Percentiles rank a stretch among this genome's conserved stretches.
These are phyloP conservation scores for Asterochloris erici DNA, from an alignment of 139 green algal genomes.

Conservation along the genomic window DNA sequence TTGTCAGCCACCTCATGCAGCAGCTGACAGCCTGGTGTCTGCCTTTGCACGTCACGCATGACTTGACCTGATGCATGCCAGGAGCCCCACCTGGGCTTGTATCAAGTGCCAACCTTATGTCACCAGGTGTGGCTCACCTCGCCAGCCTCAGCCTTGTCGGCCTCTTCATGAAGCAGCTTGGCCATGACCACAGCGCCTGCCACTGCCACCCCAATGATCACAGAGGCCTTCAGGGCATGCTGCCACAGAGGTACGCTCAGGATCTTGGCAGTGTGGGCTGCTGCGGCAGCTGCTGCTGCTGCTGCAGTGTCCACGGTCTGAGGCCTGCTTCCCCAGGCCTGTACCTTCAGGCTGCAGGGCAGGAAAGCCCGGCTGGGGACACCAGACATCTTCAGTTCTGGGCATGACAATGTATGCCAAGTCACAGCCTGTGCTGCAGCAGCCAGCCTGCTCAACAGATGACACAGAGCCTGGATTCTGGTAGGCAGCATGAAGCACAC, in stretches of 20 bases:
- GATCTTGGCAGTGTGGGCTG: constrained; percentile 8
- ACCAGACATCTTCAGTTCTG: no score
- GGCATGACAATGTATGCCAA: no score
- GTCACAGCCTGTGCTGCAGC: no score
- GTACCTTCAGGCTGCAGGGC: no score
- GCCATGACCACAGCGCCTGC: constrained; percentile 3
- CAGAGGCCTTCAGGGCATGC: constrained; percentile 11
- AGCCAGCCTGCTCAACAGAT: no score
- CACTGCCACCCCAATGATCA: not conserved
- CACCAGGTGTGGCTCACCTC: constrained; percentile 1
- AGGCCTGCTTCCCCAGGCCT: no score
- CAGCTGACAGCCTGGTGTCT: not conserved
- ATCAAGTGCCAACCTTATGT: not conserved
- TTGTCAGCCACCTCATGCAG: not conserved
- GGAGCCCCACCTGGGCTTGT: not conserved
- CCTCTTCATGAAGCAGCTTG: constrained; percentile 9
- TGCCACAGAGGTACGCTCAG: constrained; percentile 22
- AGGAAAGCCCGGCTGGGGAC: no score
- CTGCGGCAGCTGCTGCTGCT: constrained; percentile 9
- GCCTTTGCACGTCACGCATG: no score
- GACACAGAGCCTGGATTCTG: no score
- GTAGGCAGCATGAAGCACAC: no score
- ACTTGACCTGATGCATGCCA: not conserved
- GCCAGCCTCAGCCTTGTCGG: constrained; percentile 21
- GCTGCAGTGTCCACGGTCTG: not conserved